Evolutionary conservation across 2,329 filamentous ascomycete genomes (phyloP), one percentile per base, ranked within the genome.

Genomic region (Botryotinia globosa): DNA sequence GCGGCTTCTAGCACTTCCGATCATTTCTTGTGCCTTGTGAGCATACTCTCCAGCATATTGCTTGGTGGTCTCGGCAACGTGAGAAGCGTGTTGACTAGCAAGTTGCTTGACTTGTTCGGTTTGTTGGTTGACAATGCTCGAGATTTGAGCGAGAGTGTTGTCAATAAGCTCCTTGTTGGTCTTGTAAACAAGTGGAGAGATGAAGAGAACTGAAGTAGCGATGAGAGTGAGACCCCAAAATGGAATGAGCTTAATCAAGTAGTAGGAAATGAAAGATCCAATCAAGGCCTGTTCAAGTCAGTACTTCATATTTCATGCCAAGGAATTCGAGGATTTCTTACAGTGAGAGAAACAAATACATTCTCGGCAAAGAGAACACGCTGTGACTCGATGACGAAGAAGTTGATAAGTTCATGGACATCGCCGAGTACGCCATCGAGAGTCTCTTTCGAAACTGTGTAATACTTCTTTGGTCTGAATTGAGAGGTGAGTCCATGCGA

Each of bases 111-210:
- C 84, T 83, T 91, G 89, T 75, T 85, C 82, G 68, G 90, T 89
- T 84, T 92, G 90, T 75, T 86, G 84, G 80, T 86, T 87, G 79
- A 91, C 83, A 56, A 90, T 80, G 45, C 89, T 84, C 59, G 86
- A 85, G 71, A 85, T 87, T 75, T 88, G 84, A 81, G 87, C 83
- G 77, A 92, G 80, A 77, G 91, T 87, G 76, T 85, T 81, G 79
- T 92, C 90, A 77, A 92, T 92, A 73, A 91, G 81, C 83, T 92
- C 90, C 84, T 91, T 85, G 86, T 92, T 92, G 78, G 85, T 85
- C 77, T 85, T 86, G 83, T 92, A 92, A 80, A 91, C 78, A 69
- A 92, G 84, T 44, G 90, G 90, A 20, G 84, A 85, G 73, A 90
- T 84, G 84, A 92, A 92, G 73, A 87, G 79, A 67, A 88, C 81